A percentile compares a stretch with the other conserved stretches of the same genome.
These are phyloP conservation scores for Metschnikowia cerradonensis DNA, from an alignment of 805 yeast genomes.

Conservation along the genomic window DNA sequence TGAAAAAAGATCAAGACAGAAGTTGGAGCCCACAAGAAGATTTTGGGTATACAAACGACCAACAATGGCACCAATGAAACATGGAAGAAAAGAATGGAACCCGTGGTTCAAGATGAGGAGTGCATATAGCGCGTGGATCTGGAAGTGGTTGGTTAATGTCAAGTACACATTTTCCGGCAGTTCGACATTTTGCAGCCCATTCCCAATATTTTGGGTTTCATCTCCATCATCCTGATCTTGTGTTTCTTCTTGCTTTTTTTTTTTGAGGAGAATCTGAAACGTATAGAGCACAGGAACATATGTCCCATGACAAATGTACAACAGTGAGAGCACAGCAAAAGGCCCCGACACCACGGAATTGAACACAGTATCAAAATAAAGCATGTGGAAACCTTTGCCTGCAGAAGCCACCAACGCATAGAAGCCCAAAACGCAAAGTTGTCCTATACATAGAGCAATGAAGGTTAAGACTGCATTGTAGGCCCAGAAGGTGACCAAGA, in stretches of 20 bases:
- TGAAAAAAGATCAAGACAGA: neutral
- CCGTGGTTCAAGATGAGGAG: constrained; percentile 44
- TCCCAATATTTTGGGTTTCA: neutral
- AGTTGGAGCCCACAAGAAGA: constrained; percentile 39
- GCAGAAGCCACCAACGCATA: constrained; percentile 26
- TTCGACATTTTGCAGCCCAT: neutral
- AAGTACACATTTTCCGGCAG: neutral
- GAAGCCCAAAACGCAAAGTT: constrained; percentile 28
- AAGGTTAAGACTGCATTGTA: constrained; percentile 45
- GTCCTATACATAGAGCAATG: constrained; percentile 41
- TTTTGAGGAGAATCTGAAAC: constrained; percentile 27
- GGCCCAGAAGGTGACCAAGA: constrained; percentile 39
- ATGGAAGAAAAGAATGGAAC: constrained; percentile 31
- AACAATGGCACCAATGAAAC: constrained; percentile 39
- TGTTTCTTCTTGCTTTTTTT: neutral
- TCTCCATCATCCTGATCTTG: neutral
- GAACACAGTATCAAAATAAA: constrained; percentile 26
- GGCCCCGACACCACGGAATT: constrained; percentile 40
- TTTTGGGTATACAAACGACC: constrained; percentile 43
- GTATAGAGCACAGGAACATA: constrained; percentile 33
- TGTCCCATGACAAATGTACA: constrained; percentile 36
- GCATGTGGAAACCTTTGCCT: constrained; percentile 6
- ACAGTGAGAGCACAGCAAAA: constrained; percentile 35
- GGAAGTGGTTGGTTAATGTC: constrained; percentile 36
- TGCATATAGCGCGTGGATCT: constrained; percentile 34